A percentile compares a stretch with the other conserved stretches of the same genome.
phyloP scores from a whole-genome alignment of 2,329 filamentous ascomycete species.

The Diaporthe amygdali region DNA sequence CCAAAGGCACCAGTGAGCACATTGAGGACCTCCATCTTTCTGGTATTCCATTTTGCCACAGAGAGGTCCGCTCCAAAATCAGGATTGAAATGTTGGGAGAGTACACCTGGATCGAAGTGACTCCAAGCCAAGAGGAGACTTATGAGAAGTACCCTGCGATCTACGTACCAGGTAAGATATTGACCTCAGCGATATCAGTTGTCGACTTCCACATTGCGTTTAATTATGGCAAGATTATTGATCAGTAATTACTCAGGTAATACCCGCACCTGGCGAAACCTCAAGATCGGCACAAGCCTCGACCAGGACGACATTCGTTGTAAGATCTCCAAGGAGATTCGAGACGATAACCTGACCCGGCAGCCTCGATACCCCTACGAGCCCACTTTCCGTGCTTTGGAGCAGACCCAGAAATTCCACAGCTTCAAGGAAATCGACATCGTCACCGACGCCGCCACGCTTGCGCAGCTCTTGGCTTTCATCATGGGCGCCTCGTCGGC shows the following conservation, averaged over 20 bases:
- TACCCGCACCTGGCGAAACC: conserved; percentile 5
- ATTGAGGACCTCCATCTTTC: conserved; percentile 3
- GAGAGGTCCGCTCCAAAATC: background rate
- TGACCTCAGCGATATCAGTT: background rate
- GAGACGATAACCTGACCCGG: conserved; percentile 6
- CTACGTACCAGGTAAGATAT: conserved; percentile 18
- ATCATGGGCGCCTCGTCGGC: background rate
- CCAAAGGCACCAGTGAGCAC: conserved; percentile 14
- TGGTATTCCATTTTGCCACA: background rate
- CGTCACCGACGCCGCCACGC: conserved; percentile 13
- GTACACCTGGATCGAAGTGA: conserved; percentile 22
- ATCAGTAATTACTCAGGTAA: background rate
- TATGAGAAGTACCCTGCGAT: conserved; percentile 3
- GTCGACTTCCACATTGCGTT: background rate
- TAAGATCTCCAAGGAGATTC: background rate
- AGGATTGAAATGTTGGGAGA: conserved; percentile 15
- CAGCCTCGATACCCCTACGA: conserved; percentile 18
- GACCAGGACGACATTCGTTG: background rate
- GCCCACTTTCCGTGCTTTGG: conserved; percentile 20
- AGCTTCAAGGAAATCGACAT: conserved; percentile 13
- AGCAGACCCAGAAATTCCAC: background rate
- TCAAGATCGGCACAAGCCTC: background rate
- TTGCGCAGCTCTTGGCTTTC: conserved; percentile 11
- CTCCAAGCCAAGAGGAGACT: conserved; percentile 9
- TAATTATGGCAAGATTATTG: background rate